Percentiles rank a stretch among this genome's conserved stretches.
Evolutionary conservation across 2,329 filamentous ascomycete genomes (phyloP).

Genomic region (Aspergillus eucalypticola): DNA sequence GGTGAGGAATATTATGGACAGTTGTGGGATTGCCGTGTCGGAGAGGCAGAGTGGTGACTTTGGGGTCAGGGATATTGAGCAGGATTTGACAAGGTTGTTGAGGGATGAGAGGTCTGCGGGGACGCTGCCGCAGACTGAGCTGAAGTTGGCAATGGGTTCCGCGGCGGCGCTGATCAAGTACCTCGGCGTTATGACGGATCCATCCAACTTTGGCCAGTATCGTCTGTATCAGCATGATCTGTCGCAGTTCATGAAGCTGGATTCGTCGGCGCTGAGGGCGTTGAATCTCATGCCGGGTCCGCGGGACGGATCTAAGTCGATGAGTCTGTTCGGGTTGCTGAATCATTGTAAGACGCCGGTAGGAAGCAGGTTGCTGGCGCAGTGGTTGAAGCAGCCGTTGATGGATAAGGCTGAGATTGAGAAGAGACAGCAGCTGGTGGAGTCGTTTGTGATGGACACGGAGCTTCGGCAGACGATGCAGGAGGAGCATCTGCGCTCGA

Average conservation of each 20-base stretch:
- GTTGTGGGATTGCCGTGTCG: slow-evolving; percentile 85
- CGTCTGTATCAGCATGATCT: slow-evolving; percentile 96
- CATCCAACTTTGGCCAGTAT: slow-evolving; percentile 95
- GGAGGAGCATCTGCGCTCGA: slow-evolving; percentile 88
- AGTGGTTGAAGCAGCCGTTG: slow-evolving; percentile 96
- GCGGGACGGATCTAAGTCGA: slow-evolving; percentile 91
- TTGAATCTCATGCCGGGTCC: slow-evolving; percentile 96
- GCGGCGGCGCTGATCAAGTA: slow-evolving; percentile 94
- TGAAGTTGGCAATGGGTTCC: slow-evolving; percentile 95
- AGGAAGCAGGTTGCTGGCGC: slow-evolving; percentile 82
- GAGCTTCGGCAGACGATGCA: slow-evolving; percentile 94
- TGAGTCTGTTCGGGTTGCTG: slow-evolving; percentile 91
- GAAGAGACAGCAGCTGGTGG: slow-evolving; percentile 87
- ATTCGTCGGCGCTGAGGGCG: slow-evolving; percentile 89
- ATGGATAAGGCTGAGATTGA: slow-evolving; percentile 91
- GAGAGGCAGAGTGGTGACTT: slow-evolving; percentile 78
- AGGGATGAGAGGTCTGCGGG: slow-evolving; percentile 80
- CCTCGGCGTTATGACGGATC: slow-evolving; percentile 82
- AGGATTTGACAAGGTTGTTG: slow-evolving; percentile 83
- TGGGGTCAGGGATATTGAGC: slow-evolving; percentile 87
- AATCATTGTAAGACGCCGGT: slow-evolving; percentile 98
- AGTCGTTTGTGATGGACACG: slow-evolving; percentile 90
- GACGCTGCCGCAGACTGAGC: slow-evolving; percentile 81
- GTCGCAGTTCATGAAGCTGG: slow-evolving; percentile 96
- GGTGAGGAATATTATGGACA: slow-evolving; percentile 83